phyloP scores from a whole-genome alignment of 2,329 filamentous ascomycete species.

The Cercospora brassicicola region DNA sequence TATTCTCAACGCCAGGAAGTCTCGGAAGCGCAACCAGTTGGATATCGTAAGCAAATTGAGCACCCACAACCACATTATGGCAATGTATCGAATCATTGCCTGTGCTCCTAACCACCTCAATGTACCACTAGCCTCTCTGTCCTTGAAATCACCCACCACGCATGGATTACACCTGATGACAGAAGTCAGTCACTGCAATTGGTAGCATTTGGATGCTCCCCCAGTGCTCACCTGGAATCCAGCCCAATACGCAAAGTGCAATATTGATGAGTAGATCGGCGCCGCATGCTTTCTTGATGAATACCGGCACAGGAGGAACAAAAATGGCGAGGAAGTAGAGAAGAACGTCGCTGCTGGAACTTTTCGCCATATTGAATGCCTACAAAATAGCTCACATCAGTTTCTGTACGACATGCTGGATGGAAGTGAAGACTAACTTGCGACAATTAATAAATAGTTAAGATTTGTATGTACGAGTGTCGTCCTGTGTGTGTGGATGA shows the following conservation, averaged over 20 bases:
- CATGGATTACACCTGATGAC: conserved; percentile 69
- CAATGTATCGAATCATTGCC: neutral
- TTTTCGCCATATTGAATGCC: neutral
- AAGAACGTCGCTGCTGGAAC: conserved; percentile 19
- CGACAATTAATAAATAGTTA: neutral
- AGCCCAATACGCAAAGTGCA: conserved; percentile 72
- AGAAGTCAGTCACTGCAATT: neutral
- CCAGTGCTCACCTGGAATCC: conserved; percentile 38
- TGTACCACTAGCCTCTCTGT: neutral
- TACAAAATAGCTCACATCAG: neutral
- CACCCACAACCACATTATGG: neutral
- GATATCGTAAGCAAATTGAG: neutral
- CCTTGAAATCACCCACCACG: neutral
- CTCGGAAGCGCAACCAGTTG: neutral
- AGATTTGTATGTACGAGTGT: neutral
- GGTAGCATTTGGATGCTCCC: too few species aligned
- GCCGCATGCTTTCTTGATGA: conserved; percentile 83
- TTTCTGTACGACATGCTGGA: neutral
- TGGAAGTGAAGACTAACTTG: neutral
- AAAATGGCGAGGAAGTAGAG: conserved; percentile 61
- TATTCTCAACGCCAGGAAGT: neutral
- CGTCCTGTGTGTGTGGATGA: neutral
- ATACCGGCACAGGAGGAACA: conserved; percentile 83
- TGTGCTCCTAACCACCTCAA: neutral
- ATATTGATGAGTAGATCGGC: conserved; percentile 87